Conservation (phyloP, 805 yeast genomes). For the Candida stauntonica region DNA sequence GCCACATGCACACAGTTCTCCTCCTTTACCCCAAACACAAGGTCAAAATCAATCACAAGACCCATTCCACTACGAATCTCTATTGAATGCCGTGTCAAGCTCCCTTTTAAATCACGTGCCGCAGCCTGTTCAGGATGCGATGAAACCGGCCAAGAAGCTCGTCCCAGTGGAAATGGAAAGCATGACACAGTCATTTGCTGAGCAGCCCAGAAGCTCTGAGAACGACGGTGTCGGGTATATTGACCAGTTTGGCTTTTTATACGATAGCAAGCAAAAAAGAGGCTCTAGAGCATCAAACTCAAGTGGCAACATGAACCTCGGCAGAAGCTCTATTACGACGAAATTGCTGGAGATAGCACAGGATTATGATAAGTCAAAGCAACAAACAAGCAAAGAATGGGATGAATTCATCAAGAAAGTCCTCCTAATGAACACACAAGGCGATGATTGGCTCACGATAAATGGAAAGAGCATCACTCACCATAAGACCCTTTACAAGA, state of each 20-base stretch:
- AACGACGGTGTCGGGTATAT: too few species aligned
- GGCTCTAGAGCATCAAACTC: too few species aligned
- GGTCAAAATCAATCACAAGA: too few species aligned
- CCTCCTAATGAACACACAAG: constrained; percentile 19
- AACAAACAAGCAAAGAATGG: constrained; percentile 40
- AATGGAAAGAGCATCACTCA: constrained; percentile 34
- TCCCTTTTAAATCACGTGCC: constrained; percentile 21
- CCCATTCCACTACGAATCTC: neutral
- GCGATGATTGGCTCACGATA: constrained; percentile 35
- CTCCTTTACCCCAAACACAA: too few species aligned
- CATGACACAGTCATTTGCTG: constrained; percentile 29
- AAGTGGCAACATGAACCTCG: too few species aligned
- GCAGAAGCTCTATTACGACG: constrained; percentile 9
- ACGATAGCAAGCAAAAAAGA: constrained; percentile 23
- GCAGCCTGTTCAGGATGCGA: constrained; percentile 22
- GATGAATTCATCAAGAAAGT: constrained; percentile 38
- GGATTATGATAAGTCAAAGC: constrained; percentile 40
- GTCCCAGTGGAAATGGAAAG: constrained; percentile 42
- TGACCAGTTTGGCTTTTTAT: constrained; percentile 48
- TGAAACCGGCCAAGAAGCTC: constrained; percentile 5
- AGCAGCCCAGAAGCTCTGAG: too few species aligned
- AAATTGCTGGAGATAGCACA: constrained; percentile 30
- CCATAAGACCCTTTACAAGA: constrained; percentile 24
- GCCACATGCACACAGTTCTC: too few species aligned
- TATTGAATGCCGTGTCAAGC: constrained; percentile 17